Evolutionary conservation across 2,329 filamentous ascomycete genomes (phyloP), one percentile per base, ranked within the genome.

Genomic region (Tolypocladium sp.): DNA sequence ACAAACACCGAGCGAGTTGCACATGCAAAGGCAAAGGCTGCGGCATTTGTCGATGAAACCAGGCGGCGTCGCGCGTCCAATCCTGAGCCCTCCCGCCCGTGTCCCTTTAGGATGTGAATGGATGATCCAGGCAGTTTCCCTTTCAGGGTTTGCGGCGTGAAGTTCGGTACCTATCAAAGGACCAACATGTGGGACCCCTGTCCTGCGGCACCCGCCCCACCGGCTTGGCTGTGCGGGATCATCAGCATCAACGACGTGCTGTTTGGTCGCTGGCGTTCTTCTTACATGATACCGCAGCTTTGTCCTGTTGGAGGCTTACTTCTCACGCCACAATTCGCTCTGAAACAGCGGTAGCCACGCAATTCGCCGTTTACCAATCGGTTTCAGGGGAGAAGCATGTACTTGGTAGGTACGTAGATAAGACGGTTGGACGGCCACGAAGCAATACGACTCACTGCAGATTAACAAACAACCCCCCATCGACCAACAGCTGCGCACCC

Each of bases 381-480:
- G 30, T 13, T 6, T 38, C 13, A 37, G 15, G 30, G 30, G 30
- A 8, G 7, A 9, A 33, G 30, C 30, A n/a, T n/a, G n/a, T n/a
- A n/a, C n/a, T n/a, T n/a, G n/a, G 8, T 25, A 33, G 8, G 17
- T 51, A n/a, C 15, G 27, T 30, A n/a, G 46, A 51, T 51, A n/a
- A 33, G 25, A 15, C 44, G 44, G 4, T 2, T 17, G 12, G 22
- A n/a, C 22, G 46, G 44, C 22, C 41, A 54, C 13, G n/a, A 33
- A 1, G 20, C 3, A 49, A 20, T 9, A 30, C 46, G 46, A 33
- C n/a, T 70, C 74, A 93, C 73, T 94, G 91, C 66, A 96, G 76
- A 73, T 96, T 96, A 20, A 96, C 92, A 79, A 94, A 96, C 62
- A 93, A 72, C 0, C 92, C 92, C 13, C 92, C 92, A 73, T 96